Conservation (phyloP, 2,329 filamentous ascomycete species). For the Venturia aucupariae region DNA sequence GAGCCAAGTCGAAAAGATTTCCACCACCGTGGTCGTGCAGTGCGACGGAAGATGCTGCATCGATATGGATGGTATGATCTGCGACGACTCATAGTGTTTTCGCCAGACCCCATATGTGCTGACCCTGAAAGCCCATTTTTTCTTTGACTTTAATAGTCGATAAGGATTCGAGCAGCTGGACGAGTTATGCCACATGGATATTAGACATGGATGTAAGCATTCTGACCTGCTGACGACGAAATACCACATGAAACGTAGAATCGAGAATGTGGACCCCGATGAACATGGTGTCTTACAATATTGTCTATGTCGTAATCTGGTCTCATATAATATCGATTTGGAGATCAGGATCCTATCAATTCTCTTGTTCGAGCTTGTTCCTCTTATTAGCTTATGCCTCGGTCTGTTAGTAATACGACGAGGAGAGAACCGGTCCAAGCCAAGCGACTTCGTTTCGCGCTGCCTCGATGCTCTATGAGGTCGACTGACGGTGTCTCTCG, state of each 20-base stretch:
- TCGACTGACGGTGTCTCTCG: conserved; percentile 1
- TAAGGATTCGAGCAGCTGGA: neutral
- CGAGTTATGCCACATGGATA: neutral
- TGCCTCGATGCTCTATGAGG: neutral
- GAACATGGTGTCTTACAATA: neutral
- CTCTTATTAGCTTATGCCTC: neutral
- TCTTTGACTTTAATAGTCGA: neutral
- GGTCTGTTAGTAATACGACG: neutral
- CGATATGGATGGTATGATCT: too few relatives aligned
- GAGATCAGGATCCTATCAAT: neutral
- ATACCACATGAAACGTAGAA: neutral
- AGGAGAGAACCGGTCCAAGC: neutral
- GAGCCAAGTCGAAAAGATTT: neutral
- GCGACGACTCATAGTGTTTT: too few relatives aligned
- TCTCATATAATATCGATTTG: neutral
- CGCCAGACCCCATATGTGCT: neutral
- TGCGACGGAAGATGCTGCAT: too few relatives aligned
- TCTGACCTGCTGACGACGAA: neutral
- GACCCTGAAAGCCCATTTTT: neutral
- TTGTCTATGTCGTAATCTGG: neutral
- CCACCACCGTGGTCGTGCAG: neutral
- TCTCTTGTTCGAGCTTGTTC: neutral
- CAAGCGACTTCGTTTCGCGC: neutral
- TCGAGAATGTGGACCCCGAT: neutral
- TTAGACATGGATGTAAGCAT: neutral